Evolutionary conservation across 1,139 yeast species (phyloP), one percentile per base, ranked within the genome.

Genomic region (Magnusiomyces magnusii): DNA sequence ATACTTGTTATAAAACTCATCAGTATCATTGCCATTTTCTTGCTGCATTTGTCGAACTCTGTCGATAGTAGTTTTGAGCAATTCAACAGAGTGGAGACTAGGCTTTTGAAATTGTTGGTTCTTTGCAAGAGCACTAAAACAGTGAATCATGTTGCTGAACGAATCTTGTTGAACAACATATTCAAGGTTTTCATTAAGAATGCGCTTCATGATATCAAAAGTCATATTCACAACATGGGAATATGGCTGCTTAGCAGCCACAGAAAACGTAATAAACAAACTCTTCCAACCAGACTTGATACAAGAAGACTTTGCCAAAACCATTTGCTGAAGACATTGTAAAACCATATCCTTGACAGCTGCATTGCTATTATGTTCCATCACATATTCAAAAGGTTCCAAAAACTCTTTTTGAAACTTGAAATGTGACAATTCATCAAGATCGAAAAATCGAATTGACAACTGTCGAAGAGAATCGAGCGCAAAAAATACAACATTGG

Each of bases 251-350:
- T 74, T 76, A 0, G 89, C 87, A 1, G 88, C 88, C 31, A 80
- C 82, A 0, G 83, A 77, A 65, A 92, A 82, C 0, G 91, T 90
- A 27, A 84, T 86, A 68, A 93, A 84, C 62, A 95, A 86, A 0
- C 98, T 85, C 62, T 83, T 83, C 99, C 99, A 95, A 51, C 99
- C 99, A 39, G 98, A 91, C 70, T 83, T 86, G 62, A 95, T 88
- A 62, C 82, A 81, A 3, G 74, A 76, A 5, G 93, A 84, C 68
- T 92, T 86, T 19, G 93, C 85, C 62, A 84, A 77, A 55, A 93
- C 84, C 86, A 95, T 87, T 69, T 90, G 93, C 65, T 86, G 84
- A 65, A 92, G 79, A 73, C 97, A 92, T 66, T 92, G 97, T 62
- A 95, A 77, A 9, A 90, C 92, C 92, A 93, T 85, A 62, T 88